Conservation (phyloP, 2,329 filamentous ascomycete genomes). For the Fusarium veterinarium region DNA sequence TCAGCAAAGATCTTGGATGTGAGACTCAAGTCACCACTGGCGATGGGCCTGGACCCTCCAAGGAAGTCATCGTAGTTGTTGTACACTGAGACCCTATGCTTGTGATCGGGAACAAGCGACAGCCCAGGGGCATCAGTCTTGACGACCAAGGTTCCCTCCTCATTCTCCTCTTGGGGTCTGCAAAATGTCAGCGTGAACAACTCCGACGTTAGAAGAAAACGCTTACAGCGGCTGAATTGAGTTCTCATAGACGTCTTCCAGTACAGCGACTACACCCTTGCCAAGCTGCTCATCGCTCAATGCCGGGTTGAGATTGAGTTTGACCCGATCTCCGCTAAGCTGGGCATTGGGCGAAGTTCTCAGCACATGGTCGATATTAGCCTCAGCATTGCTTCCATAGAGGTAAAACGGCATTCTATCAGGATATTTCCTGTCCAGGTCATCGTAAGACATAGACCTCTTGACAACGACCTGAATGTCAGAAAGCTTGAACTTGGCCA, state of each 20-base stretch:
- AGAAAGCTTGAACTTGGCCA: neutral
- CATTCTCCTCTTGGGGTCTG: neutral
- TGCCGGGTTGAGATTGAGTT: neutral
- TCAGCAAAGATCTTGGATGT: neutral
- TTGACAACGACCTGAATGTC: fast-evolving
- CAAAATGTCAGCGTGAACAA: neutral
- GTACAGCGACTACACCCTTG: neutral
- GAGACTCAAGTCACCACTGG: neutral
- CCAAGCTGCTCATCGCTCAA: neutral
- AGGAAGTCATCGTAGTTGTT: neutral
- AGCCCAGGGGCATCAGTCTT: neutral
- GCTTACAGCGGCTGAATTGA: neutral
- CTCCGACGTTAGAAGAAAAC: fast-evolving
- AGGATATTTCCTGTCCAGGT: neutral
- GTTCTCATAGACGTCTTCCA: neutral
- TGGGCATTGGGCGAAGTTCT: neutral
- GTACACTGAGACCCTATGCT: neutral
- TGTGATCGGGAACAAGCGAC: neutral
- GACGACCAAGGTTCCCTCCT: neutral
- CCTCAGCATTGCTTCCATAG: neutral
- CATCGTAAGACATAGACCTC: neutral
- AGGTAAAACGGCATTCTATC: neutral
- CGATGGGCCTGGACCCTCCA: neutral
- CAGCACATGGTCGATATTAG: neutral
- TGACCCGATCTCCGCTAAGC: neutral